Evolutionary conservation across 2,329 filamentous ascomycete species (phyloP).

Genomic region (Gaeumannomyces sp.): DNA sequence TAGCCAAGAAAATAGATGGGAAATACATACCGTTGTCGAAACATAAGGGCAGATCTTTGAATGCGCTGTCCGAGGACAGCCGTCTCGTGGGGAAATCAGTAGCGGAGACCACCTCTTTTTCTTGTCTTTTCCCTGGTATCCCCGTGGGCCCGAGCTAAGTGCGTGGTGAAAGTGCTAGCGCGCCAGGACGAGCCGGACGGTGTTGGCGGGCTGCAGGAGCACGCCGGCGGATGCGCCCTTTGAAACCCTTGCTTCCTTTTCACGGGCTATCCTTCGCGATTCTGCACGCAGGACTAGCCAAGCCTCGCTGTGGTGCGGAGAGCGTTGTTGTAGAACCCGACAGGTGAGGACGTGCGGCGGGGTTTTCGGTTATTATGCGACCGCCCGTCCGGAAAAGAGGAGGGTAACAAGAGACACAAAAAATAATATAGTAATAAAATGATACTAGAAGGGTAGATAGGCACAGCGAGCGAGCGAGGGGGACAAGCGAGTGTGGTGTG

Average conservation of each 20-base stretch:
- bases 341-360: constrained; percentile 1
- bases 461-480: neutral
- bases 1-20: neutral
- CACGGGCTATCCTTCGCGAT: neutral
- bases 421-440: neutral
- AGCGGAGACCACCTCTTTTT: neutral
- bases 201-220: neutral
- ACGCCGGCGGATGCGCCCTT: neutral
- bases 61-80: constrained; percentile 21
- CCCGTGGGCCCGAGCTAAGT: neutral
- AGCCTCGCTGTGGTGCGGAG: neutral
- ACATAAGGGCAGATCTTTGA: constrained; percentile 20
- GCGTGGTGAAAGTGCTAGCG: neutral
- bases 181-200: neutral
- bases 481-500: constrained; percentile 1
- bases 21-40: constrained; percentile 27
- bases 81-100: constrained; percentile 8
- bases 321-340: neutral
- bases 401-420: neutral
- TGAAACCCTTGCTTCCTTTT: neutral
- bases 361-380: neutral
- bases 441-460: neutral
- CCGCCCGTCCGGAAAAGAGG: neutral
- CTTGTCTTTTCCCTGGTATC: constrained; percentile 2
- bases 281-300: neutral